These are phyloP conservation scores for Quercus suber DNA, from an alignment of 306 rosid species.

Conservation along the genomic window DNA sequence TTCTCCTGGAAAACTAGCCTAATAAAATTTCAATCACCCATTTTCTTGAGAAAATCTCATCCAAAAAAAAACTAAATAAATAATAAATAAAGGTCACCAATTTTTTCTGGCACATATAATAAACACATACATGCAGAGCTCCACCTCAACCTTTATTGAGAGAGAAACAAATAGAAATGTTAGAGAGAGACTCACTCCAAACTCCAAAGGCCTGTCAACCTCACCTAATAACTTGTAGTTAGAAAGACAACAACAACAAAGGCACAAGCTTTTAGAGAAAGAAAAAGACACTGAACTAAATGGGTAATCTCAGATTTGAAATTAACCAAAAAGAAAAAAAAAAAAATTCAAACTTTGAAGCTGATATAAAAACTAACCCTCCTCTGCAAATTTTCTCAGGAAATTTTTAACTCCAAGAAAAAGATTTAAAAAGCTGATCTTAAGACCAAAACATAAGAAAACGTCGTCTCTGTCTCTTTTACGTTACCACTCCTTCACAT, in stretches of 20 bases:
- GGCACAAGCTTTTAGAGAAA: not conserved
- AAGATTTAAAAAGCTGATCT: not conserved
- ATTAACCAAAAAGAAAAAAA: too few relatives aligned
- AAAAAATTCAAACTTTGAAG: slow-evolving; percentile 7
- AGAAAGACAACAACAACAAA: not conserved
- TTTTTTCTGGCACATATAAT: slow-evolving; percentile 4
- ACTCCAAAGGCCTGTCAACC: not conserved
- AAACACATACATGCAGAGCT: slow-evolving; percentile 7
- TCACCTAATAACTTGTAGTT: slow-evolving; percentile 3
- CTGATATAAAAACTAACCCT: not conserved
- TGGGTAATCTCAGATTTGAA: not conserved
- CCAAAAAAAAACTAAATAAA: not conserved
- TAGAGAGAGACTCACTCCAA: slow-evolving; percentile 4
- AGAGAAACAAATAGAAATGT: not conserved
- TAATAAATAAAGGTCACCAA: too few relatives aligned
- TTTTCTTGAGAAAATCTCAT: slow-evolving; percentile 6
- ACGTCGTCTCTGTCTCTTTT: not conserved
- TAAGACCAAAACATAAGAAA: not conserved
- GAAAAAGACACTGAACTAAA: not conserved
- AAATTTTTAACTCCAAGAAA: too few relatives aligned
- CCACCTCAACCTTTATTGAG: slow-evolving; percentile 16
- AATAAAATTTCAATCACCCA: not conserved
- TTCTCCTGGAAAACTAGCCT: not conserved
- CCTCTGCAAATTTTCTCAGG: not conserved
- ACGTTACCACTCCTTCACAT: not conserved